These are phyloP conservation scores for Nitzschia sp. DNA, from an alignment of 108 stramenopile genomes.

Conservation along the genomic window DNA sequence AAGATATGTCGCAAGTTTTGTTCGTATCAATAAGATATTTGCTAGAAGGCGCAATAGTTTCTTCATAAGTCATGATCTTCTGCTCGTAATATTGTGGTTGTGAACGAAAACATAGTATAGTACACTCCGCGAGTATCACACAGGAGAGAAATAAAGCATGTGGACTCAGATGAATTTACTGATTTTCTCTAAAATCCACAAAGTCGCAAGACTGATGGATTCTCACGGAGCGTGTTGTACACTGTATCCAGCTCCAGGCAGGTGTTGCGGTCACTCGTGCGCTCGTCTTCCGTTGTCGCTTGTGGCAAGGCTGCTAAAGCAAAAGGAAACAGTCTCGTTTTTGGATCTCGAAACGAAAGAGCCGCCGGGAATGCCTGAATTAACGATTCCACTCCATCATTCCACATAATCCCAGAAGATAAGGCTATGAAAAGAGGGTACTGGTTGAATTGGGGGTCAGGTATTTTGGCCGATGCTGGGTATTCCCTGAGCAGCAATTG, in stretches of 20 bases:
- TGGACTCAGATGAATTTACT: no score
- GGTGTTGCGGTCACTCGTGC: background rate
- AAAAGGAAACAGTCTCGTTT: slow-evolving; percentile 29
- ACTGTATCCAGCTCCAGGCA: slow-evolving; percentile 7
- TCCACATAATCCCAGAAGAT: slow-evolving; percentile 37
- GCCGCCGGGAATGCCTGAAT: slow-evolving; percentile 19
- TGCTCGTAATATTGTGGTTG: no score
- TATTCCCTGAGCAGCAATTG: slow-evolving; percentile 4
- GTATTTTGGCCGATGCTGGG: background rate
- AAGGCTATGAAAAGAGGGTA: slow-evolving; percentile 60
- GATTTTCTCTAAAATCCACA: slow-evolving; percentile 13
- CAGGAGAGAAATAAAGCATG: no score
- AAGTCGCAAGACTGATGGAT: slow-evolving; percentile 20
- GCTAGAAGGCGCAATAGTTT: no score
- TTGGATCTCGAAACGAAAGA: slow-evolving; percentile 15
- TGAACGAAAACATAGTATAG: no score
- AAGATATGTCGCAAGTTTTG: no score
- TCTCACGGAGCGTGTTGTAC: slow-evolving; percentile 4
- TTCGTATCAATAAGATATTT: no score
- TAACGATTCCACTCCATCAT: slow-evolving; percentile 21
- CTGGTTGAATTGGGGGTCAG: slow-evolving; percentile 16
- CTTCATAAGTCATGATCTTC: no score
- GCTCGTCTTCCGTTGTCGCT: background rate
- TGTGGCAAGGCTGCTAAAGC: slow-evolving; percentile 19
- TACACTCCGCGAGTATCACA: no score